Evolutionary conservation across 1,284 basidiomycete species (phyloP).

Genomic region (Chiua sp.): DNA sequence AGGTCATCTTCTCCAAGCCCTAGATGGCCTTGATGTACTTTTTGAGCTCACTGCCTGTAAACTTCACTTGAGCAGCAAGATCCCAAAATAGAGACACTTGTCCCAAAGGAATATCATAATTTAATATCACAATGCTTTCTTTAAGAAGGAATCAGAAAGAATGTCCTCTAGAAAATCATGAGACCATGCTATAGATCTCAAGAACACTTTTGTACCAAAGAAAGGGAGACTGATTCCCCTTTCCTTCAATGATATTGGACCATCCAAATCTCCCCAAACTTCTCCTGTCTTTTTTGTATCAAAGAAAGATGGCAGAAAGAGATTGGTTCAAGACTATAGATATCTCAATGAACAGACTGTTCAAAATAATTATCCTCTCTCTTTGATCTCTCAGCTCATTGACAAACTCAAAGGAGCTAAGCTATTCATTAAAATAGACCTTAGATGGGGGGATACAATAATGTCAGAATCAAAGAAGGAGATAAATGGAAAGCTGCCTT

Average conservation of each 20-base stretch:
- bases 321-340: constrained; percentile 5
- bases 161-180: background rate
- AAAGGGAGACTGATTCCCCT: background rate
- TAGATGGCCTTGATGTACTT: no score
- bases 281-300: background rate
- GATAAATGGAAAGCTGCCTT: background rate
- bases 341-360: constrained; percentile 35
- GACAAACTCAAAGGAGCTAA: no score
- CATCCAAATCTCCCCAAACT: background rate
- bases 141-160: background rate
- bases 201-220: background rate
- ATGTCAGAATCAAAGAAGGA: background rate
- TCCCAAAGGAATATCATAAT: background rate
- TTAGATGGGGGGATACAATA: background rate
- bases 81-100: background rate
- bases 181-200: background rate
- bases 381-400: no score
- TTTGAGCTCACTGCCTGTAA: no score
- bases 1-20: no score
- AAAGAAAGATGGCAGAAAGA: constrained; percentile 7
- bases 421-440: no score
- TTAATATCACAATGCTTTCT: background rate
- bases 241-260: background rate
- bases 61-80: background rate
- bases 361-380: no score